Evolutionary conservation across 805 yeast species (phyloP), one percentile per base, ranked within the genome.

Genomic region (Lachancea cidri): DNA sequence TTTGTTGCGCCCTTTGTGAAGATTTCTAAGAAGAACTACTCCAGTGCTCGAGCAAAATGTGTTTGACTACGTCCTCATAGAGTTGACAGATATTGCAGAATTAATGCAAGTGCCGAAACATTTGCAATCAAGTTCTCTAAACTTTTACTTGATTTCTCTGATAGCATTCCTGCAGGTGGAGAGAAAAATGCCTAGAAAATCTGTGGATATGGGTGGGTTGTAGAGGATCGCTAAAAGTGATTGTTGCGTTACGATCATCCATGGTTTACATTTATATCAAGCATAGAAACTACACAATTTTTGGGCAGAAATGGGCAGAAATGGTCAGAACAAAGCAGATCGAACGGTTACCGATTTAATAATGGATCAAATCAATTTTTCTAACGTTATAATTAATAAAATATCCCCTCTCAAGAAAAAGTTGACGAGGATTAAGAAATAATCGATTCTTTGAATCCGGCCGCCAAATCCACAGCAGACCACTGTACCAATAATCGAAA

Each of bases 61-160:
- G 25, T 68, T 65, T 35, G 65, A 71, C 33, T 71, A 71, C 45
- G 66, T 71, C 33, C 56, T 71, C 6, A 71, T 71, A 31, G 76
- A 71, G 48, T 63, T 71, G 5, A 68, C 75, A 3, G 76, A 76
- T 20, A 67, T 71, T 18, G 65, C 71, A 16, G 76, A 71, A 48
- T 75, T 76, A 20, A 68, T 70, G 73, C 74, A 71, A 47, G 73
- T 71, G 76, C 76, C 0, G 74, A 71, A 47, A 72, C 75, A 3
- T 71, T 71, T 45, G 64, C 73, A 4, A 55, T 58, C 9, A 73
- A 71, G 43, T 71, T 70, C 45, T 55, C 71, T 4, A 57, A 63
- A 14, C 49, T 62, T 30, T 47, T 69, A 40, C 46, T 68, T 11
- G 59, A 62, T 17, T 53, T 51, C 6, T 54, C 50, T 16, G 50